Base-by-base conservation (phyloP, 495 filamentous ascomycete genomes). In the Hyaloscypha bicolor region DNA sequence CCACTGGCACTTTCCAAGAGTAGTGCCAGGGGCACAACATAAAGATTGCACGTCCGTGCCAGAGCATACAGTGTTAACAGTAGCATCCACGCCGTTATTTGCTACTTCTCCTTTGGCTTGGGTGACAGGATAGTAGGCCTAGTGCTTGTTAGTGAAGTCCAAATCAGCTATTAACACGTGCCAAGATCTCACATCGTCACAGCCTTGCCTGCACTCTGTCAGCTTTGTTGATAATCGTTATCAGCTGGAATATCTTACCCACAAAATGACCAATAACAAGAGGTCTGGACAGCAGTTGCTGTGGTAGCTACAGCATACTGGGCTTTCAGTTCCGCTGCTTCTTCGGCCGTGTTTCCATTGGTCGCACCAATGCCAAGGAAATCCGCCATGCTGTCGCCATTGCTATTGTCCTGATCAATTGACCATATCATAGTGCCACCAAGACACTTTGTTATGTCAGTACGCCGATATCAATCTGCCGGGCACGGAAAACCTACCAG, bases 401-500 rank as follows among this genome's bases (percentile, higher is more conserved):
- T 53, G 22, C 16, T 51, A 48, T 66, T 53, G 33, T 60, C 64
- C 37, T 66, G 64, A 29, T 66, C 64, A 16, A 66, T 39, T 29
- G 63, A 57, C 63, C 53, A 65, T 16, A 81, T 73, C 79, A 83
- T 79, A 4, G 76, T 69, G 14, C 81, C 80, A 9, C 80, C 81
- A 1, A 82, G 63, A 60, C 81, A 78, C 72, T 45, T 45, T 45
- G 42, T 45, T 45, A 4, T 45, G 42, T 45, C 76, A 68, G 82
- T 9, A 79, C 66, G n/a, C 66, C 71, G 64, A 83, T 84, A 39
- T 75, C 9, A 42, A 72, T 55, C 21, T 78, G 66, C 19, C 6
- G 9, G 19, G 59, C 5, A 62, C 3, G 39, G 33, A 48, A 48
- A 62, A 45, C 39, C 30, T 48, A 62, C 39, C 3, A 63, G 48